Evolutionary conservation across 257 asterid species (phyloP).

Genomic region (Solanum microdontum): DNA sequence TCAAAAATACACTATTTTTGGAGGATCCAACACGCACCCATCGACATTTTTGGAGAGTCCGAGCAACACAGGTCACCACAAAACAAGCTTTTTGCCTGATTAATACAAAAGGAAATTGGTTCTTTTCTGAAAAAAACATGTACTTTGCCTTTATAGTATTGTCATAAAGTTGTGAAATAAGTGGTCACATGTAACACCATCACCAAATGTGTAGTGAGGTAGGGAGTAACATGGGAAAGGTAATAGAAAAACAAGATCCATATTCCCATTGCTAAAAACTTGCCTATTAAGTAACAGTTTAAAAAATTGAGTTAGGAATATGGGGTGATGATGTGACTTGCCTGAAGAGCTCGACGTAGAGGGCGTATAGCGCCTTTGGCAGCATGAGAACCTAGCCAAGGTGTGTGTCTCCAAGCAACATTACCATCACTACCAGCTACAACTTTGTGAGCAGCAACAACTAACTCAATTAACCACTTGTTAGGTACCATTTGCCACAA

Average conservation of each 20-base stretch:
- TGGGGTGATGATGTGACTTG: constrained; percentile 8
- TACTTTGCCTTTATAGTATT: background rate
- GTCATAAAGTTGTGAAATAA: background rate
- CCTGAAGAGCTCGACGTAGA: constrained; percentile 80
- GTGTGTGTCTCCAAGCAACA: constrained; percentile 88
- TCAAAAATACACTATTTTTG: no score
- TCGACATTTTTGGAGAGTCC: no score
- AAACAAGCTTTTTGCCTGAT: background rate
- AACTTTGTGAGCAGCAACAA: constrained; percentile 61
- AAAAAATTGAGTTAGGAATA: background rate
- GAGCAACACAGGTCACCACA: background rate
- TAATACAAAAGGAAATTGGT: background rate
- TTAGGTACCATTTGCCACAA: constrained; percentile 83
- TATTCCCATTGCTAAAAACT: background rate
- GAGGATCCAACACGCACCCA: no score
- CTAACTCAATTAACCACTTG: constrained; percentile 71
- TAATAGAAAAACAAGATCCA: background rate
- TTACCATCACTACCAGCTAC: constrained; percentile 79
- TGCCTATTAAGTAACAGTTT: background rate
- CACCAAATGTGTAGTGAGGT: background rate
- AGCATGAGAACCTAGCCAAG: constrained; percentile 76
- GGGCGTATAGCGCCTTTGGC: constrained; percentile 80
- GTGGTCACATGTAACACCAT: background rate
- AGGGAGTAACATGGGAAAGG: background rate
- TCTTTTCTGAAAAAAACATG: background rate